Percentiles rank a stretch among this genome's conserved stretches.
phyloP scores from a whole-genome alignment of 176 grass and related monocot species.

The Musa beccarii region DNA sequence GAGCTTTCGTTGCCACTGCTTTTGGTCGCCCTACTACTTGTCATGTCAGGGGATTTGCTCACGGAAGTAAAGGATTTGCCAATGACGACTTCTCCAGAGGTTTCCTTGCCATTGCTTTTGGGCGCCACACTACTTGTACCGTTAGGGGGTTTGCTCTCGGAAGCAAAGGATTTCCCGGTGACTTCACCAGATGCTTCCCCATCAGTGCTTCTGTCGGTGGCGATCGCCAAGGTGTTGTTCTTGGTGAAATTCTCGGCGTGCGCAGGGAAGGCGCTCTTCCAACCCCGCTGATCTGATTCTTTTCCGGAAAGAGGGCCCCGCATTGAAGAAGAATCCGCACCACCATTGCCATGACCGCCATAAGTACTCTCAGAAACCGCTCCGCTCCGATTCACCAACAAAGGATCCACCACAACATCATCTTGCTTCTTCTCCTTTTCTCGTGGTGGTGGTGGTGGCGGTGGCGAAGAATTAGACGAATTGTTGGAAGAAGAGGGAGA shows the following conservation, averaged over 20 bases:
- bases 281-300: background rate
- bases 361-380: background rate
- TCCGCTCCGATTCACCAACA: too few relatives aligned
- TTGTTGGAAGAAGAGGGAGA: background rate
- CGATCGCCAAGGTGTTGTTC: background rate
- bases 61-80: background rate
- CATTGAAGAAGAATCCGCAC: background rate
- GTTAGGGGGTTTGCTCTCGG: background rate
- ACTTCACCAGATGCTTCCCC: background rate
- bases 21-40: background rate
- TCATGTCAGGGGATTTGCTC: background rate
- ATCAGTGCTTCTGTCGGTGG: background rate
- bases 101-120: too few relatives aligned
- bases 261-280: background rate
- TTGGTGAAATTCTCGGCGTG: background rate
- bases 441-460: background rate
- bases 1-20: background rate
- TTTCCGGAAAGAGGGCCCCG: background rate
- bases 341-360: background rate
- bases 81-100: background rate
- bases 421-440: conserved; percentile 1
- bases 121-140: background rate
- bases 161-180: background rate
- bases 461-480: background rate
- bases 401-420: background rate